Conservation (phyloP, 345 rosid genomes). For the Arabis alpina region DNA sequence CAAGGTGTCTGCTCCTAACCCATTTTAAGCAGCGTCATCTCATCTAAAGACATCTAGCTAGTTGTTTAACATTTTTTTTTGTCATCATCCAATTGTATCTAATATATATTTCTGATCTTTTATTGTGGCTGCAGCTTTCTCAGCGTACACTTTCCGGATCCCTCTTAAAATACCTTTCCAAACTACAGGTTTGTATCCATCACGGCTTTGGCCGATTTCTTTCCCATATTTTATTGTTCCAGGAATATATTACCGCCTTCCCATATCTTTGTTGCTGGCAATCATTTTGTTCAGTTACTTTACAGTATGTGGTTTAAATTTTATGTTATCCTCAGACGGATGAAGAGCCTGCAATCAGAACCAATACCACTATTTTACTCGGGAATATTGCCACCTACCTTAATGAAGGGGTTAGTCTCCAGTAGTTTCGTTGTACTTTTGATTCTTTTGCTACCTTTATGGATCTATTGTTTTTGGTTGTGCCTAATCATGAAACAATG, state of each 20-base stretch:
- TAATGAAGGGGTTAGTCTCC: slow-evolving; percentile 83
- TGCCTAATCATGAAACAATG: slow-evolving; percentile 35
- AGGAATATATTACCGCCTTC: background rate
- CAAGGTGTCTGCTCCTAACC: slow-evolving; percentile 56
- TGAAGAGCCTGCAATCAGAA: slow-evolving; percentile 98
- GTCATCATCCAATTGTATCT: slow-evolving; percentile 20
- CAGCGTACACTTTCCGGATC: slow-evolving; percentile 94
- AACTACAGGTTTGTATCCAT: slow-evolving; percentile 71
- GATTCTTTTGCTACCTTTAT: slow-evolving; percentile 10
- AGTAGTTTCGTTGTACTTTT: slow-evolving; percentile 24
- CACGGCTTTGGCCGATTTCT: slow-evolving; percentile 10
- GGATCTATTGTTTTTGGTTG: slow-evolving; percentile 18
- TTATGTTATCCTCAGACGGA: slow-evolving; percentile 69
- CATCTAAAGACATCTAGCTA: slow-evolving; percentile 10
- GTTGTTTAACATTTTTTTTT: background rate
- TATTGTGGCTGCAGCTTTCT: slow-evolving; percentile 72
- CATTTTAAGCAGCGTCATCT: slow-evolving; percentile 1
- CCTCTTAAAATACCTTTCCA: slow-evolving; percentile 89
- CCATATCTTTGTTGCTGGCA: background rate
- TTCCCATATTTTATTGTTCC: slow-evolving; percentile 11
- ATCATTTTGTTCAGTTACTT: slow-evolving; percentile 1
- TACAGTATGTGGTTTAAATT: slow-evolving; percentile 11
- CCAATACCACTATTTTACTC: slow-evolving; percentile 96
- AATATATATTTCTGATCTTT: slow-evolving; percentile 30
- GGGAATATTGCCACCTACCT: slow-evolving; percentile 91